These are phyloP conservation scores for Talaromyces sp. DNA, from an alignment of 2,329 filamentous ascomycete genomes.

Conservation along the genomic window DNA sequence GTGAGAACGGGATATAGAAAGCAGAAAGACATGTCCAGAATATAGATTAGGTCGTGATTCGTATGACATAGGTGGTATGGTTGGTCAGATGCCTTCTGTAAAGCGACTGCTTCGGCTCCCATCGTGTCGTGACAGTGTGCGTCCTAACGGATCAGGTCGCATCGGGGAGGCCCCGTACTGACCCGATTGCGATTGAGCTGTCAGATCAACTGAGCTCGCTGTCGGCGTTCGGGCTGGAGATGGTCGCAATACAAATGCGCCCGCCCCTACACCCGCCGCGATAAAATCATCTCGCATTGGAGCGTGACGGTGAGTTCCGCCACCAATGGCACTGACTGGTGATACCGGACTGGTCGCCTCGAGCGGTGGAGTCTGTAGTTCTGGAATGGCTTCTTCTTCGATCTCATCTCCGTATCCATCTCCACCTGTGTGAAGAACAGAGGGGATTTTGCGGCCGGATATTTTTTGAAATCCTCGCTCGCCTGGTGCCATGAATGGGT, in stretches of 20 bases:
- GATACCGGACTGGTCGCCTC: constrained; percentile 22
- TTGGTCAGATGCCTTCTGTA: constrained; percentile 34
- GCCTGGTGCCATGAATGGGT: constrained; percentile 34
- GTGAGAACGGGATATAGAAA: not conserved
- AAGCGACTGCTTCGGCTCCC: constrained; percentile 49
- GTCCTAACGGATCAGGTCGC: constrained; percentile 42
- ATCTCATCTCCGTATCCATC: constrained; percentile 46
- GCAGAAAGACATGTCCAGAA: constrained; percentile 2
- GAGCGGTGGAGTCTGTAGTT: constrained; percentile 11
- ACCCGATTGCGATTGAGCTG: constrained; percentile 20
- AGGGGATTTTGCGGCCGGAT: constrained; percentile 49
- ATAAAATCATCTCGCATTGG: constrained; percentile 28
- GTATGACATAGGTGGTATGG: constrained; percentile 2
- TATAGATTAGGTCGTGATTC: constrained; percentile 16
- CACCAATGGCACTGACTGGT: constrained; percentile 16
- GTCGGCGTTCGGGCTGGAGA: constrained; percentile 46
- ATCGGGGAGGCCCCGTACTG: constrained; percentile 15
- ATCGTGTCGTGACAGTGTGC: constrained; percentile 43
- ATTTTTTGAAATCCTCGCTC: constrained; percentile 53
- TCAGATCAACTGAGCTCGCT: constrained; percentile 35
- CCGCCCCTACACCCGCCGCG: constrained; percentile 22
- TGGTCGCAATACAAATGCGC: constrained; percentile 41
- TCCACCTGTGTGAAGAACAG: constrained; percentile 48
- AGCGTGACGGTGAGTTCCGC: constrained; percentile 21
- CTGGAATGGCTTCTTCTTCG: constrained; percentile 29